These are phyloP conservation scores for Hypsizygus marmoreus DNA, from an alignment of 768 basidiomycete genomes.

Conservation along the genomic window DNA sequence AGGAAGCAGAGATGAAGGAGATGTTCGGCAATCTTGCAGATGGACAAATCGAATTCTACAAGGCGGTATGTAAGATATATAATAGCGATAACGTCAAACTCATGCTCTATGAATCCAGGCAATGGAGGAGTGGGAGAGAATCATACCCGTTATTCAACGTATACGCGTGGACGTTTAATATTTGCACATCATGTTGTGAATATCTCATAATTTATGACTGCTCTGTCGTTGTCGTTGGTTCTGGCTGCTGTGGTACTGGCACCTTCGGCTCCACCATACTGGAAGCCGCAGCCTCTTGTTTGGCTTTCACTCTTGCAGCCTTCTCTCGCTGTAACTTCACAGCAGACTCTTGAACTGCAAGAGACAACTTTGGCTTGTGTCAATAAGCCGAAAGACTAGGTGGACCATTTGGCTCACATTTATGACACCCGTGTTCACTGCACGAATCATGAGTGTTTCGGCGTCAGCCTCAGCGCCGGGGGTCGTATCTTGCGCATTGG, in stretches of 20 bases:
- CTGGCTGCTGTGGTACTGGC: too few relatives aligned
- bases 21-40: conserved; percentile 88
- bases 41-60: conserved; percentile 94
- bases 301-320: conserved; percentile 17
- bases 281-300: conserved; percentile 4
- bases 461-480: conserved; percentile 61
- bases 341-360: conserved; percentile 80
- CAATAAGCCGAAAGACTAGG: neutral
- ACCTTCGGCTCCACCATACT: too few relatives aligned
- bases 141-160: conserved; percentile 90
- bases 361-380: conserved; percentile 52
- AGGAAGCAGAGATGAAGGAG: conserved; percentile 97
- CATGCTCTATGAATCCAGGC: conserved; percentile 45
- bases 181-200: conserved; percentile 1
- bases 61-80: conserved; percentile 53
- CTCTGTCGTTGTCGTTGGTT: too few relatives aligned
- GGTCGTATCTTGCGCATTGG: conserved; percentile 69
- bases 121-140: conserved; percentile 97
- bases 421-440: conserved; percentile 82
- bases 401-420: conserved; percentile 49
- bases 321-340: conserved; percentile 56
- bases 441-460: conserved; percentile 74
- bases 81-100: conserved; percentile 1
- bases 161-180: conserved; percentile 88
- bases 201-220: conserved; percentile 8